Evolutionary conservation across 495 filamentous ascomycete genomes (phyloP).

Genomic region (Hypoxylon rickii): DNA sequence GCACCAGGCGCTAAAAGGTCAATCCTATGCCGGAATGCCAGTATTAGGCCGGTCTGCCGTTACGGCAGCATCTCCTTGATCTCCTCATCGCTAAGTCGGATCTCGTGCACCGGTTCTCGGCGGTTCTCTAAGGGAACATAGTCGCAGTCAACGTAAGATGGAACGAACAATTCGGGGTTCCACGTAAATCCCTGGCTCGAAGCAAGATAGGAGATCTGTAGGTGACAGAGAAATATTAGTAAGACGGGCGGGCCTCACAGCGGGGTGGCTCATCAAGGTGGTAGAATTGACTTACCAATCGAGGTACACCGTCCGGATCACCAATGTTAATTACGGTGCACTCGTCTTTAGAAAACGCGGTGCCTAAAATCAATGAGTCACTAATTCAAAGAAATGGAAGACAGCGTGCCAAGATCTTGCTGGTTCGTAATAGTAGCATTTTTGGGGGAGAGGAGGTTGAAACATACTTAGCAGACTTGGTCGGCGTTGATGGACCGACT

Average conservation of each 20-base stretch:
- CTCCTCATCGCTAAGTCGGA: slow-evolving; percentile 66
- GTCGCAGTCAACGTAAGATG: slow-evolving; percentile 60
- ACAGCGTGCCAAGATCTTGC: slow-evolving; percentile 3
- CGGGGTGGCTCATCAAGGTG: background rate
- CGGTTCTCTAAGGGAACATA: slow-evolving; percentile 65
- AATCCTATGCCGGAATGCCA: background rate
- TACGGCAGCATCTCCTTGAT: slow-evolving; percentile 60
- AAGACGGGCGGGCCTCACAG: background rate
- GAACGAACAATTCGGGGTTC: slow-evolving; percentile 69
- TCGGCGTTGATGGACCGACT: slow-evolving; percentile 54
- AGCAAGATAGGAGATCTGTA: slow-evolving; percentile 69
- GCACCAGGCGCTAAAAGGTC: background rate
- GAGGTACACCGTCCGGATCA: slow-evolving; percentile 62
- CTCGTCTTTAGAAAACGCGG: slow-evolving; percentile 66
- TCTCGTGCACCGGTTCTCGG: slow-evolving; percentile 70
- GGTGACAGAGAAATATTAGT: slow-evolving; percentile 9
- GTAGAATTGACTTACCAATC: slow-evolving; percentile 57
- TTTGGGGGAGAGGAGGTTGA: background rate
- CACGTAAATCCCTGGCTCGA: slow-evolving; percentile 72
- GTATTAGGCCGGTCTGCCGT: slow-evolving; percentile 21
- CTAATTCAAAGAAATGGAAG: background rate
- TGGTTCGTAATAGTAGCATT: background rate
- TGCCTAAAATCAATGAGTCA: slow-evolving; percentile 50
- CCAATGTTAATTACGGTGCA: slow-evolving; percentile 71
- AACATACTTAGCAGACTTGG: slow-evolving; percentile 60